Conservation (phyloP, 1,284 basidiomycete genomes). For the Irpex lacteus region DNA sequence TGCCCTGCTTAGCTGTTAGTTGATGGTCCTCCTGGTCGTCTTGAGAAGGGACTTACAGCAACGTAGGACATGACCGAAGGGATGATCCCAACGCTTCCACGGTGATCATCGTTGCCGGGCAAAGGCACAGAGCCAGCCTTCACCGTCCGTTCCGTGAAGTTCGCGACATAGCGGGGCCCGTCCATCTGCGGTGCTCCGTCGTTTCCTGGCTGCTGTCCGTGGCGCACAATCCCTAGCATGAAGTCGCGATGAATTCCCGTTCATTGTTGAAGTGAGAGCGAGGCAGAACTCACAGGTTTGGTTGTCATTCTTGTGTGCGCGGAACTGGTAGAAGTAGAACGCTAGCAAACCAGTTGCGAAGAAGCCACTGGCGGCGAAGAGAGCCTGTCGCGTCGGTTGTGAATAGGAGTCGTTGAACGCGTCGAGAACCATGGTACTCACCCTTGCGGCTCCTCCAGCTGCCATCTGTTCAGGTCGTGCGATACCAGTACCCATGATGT, state of each 20-base stretch:
- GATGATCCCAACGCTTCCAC: slow-evolving; percentile 5
- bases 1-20: slow-evolving; percentile 2
- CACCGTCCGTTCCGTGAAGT: not conserved
- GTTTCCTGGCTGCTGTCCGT: slow-evolving; percentile 10
- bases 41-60: slow-evolving; percentile 2
- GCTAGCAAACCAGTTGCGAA: slow-evolving; percentile 4
- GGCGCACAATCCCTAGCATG: slow-evolving; percentile 12
- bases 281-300: slow-evolving; percentile 9
- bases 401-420: not conserved
- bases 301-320: slow-evolving; percentile 9
- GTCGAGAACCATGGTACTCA: not conserved
- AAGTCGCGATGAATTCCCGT: not conserved
- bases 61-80: slow-evolving; percentile 6
- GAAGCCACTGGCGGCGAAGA: slow-evolving; percentile 8
- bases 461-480: not conserved
- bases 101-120: slow-evolving; percentile 10
- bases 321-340: slow-evolving; percentile 11
- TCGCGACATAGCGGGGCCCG: slow-evolving; percentile 1
- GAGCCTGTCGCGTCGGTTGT: slow-evolving; percentile 1
- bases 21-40: not conserved
- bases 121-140: slow-evolving; percentile 3
- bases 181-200: not conserved
- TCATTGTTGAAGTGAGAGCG: not conserved
- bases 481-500: slow-evolving; percentile 5
- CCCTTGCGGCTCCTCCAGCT: not conserved